Conservation (phyloP, 208 protist species). For the Leishmania mexicana region DNA sequence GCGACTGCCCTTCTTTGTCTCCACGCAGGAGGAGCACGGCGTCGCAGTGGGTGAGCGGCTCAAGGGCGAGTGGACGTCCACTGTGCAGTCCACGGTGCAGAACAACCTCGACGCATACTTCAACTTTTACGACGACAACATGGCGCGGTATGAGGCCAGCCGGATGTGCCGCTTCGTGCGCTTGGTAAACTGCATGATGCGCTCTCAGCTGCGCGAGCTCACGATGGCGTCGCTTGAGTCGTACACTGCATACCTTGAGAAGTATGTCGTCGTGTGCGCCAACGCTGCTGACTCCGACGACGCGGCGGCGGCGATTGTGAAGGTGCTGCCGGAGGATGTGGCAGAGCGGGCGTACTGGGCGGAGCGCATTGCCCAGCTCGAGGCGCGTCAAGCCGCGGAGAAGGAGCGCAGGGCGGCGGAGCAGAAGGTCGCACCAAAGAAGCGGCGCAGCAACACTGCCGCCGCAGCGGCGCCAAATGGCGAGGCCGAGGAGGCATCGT, state of each 20-base stretch:
- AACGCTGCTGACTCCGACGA: conserved; percentile 7
- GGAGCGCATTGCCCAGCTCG: conserved; percentile 34
- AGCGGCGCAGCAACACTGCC: conserved; percentile 12
- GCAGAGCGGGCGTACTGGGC: conserved; percentile 74
- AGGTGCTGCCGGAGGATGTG: conserved; percentile 69
- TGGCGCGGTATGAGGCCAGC: conserved; percentile 77
- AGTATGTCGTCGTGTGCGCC: conserved; percentile 41
- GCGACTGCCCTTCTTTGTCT: conserved; percentile 71
- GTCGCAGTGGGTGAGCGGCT: conserved; percentile 76
- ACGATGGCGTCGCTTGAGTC: conserved; percentile 72
- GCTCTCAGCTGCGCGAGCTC: conserved; percentile 82
- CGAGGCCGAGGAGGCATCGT: conserved; percentile 13
- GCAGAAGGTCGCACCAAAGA: conserved; percentile 29
- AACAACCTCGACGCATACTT: conserved; percentile 94
- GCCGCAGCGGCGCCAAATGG: conserved; percentile 11
- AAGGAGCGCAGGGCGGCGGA: conserved; percentile 14
- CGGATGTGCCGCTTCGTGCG: conserved; percentile 92
- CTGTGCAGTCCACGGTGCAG: conserved; percentile 91
- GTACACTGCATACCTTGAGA: conserved; percentile 78
- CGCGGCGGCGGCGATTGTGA: conserved; percentile 20
- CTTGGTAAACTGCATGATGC: conserved; percentile 93
- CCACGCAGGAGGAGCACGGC: conserved; percentile 64
- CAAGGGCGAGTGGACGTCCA: conserved; percentile 91
- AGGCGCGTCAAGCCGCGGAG: conserved; percentile 15
- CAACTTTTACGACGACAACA: conserved; percentile 95